Conservation (phyloP, 345 rosid species). For the Populus pruinosa region DNA sequence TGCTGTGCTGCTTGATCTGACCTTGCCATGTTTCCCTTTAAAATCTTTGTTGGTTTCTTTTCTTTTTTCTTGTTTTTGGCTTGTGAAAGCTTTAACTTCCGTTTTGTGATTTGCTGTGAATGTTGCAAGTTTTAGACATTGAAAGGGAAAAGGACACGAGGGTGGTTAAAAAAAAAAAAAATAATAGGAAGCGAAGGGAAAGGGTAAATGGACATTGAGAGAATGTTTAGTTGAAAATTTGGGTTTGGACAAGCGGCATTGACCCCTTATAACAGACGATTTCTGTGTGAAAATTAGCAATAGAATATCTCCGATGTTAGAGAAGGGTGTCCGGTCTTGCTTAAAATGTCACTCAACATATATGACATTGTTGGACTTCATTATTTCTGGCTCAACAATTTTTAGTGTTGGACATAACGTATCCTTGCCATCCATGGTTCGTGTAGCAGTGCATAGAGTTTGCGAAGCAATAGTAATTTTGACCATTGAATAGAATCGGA, state of each 20-base stretch:
- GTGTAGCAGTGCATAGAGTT: no score
- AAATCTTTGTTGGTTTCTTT: not conserved
- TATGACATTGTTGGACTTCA: no score
- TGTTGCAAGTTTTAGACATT: not conserved
- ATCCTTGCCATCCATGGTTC: no score
- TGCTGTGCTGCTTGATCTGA: conserved; percentile 34
- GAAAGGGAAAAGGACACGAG: not conserved
- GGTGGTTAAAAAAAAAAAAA: not conserved
- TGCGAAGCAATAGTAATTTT: not conserved
- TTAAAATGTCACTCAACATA: no score
- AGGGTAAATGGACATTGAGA: not conserved
- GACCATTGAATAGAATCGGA: not conserved
- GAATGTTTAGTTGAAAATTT: not conserved
- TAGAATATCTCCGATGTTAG: not conserved
- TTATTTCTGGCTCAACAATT: no score
- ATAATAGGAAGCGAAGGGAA: conserved; percentile 3
- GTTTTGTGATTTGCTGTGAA: not conserved
- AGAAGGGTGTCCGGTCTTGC: no score
- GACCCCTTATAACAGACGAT: not conserved
- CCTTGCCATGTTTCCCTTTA: conserved; percentile 28
- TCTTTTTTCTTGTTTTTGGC: not conserved
- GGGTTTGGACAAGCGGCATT: not conserved
- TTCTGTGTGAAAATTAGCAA: not conserved
- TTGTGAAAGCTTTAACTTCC: not conserved
- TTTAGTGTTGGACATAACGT: no score